Percentiles rank a stretch among this genome's conserved stretches.
Conservation (phyloP, 2,329 filamentous ascomycete genomes). For the Nemania abortiva region DNA sequence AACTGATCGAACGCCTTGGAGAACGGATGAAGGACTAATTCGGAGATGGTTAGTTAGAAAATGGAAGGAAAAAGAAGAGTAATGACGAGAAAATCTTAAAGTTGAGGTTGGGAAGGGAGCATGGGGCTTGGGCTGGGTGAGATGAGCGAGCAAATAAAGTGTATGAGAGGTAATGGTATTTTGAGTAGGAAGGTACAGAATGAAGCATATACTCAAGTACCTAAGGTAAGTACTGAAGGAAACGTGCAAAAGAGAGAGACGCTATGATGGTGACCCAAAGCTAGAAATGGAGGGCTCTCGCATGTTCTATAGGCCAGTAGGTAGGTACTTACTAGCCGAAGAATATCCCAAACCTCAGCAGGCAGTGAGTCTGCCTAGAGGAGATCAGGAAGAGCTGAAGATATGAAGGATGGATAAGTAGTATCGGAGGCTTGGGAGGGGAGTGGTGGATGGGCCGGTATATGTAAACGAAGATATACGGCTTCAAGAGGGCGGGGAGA, state of each 20-base stretch:
- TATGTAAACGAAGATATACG: not conserved
- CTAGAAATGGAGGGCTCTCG: not conserved
- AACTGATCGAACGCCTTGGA: not conserved
- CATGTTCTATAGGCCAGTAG: not conserved
- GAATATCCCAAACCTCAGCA: not conserved
- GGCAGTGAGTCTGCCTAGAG: not conserved
- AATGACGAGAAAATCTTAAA: not conserved
- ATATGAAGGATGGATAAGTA: not conserved
- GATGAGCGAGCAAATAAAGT: no score
- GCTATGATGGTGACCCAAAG: not conserved
- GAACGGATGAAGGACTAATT: not conserved
- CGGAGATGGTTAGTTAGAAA: not conserved
- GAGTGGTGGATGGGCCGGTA: not conserved
- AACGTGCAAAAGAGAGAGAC: not conserved
- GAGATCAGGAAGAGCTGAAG: not conserved
- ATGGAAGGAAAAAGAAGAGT: not conserved
- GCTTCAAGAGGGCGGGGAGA: not conserved
- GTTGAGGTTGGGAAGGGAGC: conserved; percentile 9
- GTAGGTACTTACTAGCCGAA: conserved; percentile 14
- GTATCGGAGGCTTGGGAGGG: not conserved
- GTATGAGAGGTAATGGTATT: no score
- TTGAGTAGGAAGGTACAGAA: not conserved
- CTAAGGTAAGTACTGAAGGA: not conserved
- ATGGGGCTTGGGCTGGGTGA: not conserved
- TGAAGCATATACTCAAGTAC: not conserved